Base-by-base conservation (phyloP, 2,329 filamentous ascomycete species). In the Bimuria novae-zelandiae region DNA sequence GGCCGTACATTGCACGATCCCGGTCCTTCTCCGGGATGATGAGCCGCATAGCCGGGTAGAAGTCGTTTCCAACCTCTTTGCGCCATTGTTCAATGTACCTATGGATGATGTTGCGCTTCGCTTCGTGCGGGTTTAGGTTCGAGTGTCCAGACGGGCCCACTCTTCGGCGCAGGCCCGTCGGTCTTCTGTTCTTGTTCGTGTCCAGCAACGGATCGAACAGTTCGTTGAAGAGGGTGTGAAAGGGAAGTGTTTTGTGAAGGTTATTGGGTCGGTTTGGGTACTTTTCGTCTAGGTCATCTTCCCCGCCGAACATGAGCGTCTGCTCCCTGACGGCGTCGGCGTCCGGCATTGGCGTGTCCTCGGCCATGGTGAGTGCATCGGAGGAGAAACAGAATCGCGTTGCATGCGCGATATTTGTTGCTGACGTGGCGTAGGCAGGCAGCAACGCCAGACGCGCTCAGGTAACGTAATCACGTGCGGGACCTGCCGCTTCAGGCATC, bases 11-110 rank as follows among this genome's bases (percentile, higher is more conserved):
- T 16, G 89, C 89, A 42, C 94, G 85, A 66, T 97, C 92, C 33
- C 92, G 85, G 68, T 99, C 94, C 69, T 96, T 95, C 65, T 95
- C 91, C 0, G 93, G 92, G 3, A 97, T 81, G 52, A 97, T 96
- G 41, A 99, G 82, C 17, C 94, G 87, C 73, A 99, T 83, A 1
- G 91, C 93, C 0, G 94, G 94, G 69, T 94, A 97, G 64, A 99
- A 90, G 73, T 99, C 94, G 62, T 90, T 79, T 22, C 94, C 94
- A 19, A 97, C 92, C 56, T 96, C 87, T 51, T 85, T 85, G 33
- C 92, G 85, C 94, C 94, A 99, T 71, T 85, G 83, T 12, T 84
- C 82, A 62, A 99, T 90, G 77, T 96, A 99, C 7, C 88, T 82
- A 50, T 92, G 85, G 59, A 99, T 91, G 60, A 97, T 89, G 63